phyloP scores from a whole-genome alignment of 352 stramenopile species.

The Phytophthora tentaculata region DNA sequence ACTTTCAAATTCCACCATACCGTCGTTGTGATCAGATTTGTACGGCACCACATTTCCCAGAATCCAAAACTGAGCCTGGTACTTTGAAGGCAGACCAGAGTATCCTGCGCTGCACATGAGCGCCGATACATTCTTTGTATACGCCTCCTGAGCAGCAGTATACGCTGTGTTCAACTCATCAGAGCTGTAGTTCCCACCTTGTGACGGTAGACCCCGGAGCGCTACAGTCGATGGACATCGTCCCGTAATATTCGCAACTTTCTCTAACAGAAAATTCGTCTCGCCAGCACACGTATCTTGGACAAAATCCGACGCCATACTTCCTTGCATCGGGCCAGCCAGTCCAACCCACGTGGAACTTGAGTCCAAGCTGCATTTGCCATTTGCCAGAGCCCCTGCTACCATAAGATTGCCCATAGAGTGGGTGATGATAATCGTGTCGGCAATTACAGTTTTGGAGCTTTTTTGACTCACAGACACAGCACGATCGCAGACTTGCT shows the following conservation, averaged over 20 bases:
- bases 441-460: constrained; percentile 1
- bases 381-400: constrained; percentile 26
- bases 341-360: constrained; percentile 39
- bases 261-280: constrained; percentile 13
- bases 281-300: constrained; percentile 21
- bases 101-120: constrained; percentile 42
- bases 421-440: constrained; percentile 28
- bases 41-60: constrained; percentile 27
- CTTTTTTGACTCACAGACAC: constrained; percentile 16
- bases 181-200: constrained; percentile 29
- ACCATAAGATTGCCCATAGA: constrained; percentile 32
- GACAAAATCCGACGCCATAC: constrained; percentile 22
- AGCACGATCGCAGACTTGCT: constrained; percentile 24
- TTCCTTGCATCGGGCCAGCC: constrained; percentile 27
- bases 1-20: constrained; percentile 54
- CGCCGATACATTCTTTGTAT: constrained; percentile 33
- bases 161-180: constrained; percentile 27
- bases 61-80: constrained; percentile 29
- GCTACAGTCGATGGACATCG: constrained; percentile 29
- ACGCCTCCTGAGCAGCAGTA: constrained; percentile 28
- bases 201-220: constrained; percentile 33
- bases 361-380: constrained; percentile 24
- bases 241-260: constrained; percentile 18
- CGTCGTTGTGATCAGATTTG: constrained; percentile 39
- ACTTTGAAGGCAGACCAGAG: constrained; percentile 38